Evolutionary conservation across 306 rosid species (phyloP), one percentile per base, ranked within the genome.

Genomic region (Corylus avellana): DNA sequence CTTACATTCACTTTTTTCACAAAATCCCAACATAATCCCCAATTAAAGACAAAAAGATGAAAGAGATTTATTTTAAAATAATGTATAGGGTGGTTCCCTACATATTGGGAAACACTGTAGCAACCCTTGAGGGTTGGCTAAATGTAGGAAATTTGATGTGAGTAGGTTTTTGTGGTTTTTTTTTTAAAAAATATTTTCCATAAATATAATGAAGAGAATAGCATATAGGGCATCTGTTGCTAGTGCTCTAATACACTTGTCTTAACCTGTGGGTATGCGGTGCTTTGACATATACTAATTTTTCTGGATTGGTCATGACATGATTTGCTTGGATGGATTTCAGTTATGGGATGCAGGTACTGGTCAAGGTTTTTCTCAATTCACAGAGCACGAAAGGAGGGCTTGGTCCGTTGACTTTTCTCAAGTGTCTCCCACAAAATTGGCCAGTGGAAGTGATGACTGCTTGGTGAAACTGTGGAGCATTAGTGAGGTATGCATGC

Each of bases 331-430:
- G 58, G 49, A 71, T 85, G 77, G 76, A 51, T 75, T 86, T 91
- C 87, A 94, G 98, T 78, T 94, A 83, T 92, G 98, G 98, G 98
- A 94, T 88, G 97, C 97, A 73, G 77, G 85, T 77, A 91, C 96
- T 5, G 97, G 98, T 80, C 97, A 90, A 84, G 92, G 72, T 77
- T 87, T 91, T 85, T 76, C 90, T 88, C 90, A 87, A 80, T 91
- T 82, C 89, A 86, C 73, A 37, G 97, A 88, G 83, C 98, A 94
- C 76, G 90, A 72, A 75, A 90, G 72, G 83, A 92, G 94, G 91
- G 98, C 97, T 51, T 92, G 98, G 98, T 94, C 97, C 48, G 93
- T 94, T 70, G 98, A 94, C 86, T 94, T 94, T 79, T 91, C 97
- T 76, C 87, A 27, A 27, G 92, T 90, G 22, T 82, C 86, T 85